These are phyloP conservation scores for Malassezia slooffiae DNA, from an alignment of 1,284 basidiomycete genomes.

Conservation along the genomic window DNA sequence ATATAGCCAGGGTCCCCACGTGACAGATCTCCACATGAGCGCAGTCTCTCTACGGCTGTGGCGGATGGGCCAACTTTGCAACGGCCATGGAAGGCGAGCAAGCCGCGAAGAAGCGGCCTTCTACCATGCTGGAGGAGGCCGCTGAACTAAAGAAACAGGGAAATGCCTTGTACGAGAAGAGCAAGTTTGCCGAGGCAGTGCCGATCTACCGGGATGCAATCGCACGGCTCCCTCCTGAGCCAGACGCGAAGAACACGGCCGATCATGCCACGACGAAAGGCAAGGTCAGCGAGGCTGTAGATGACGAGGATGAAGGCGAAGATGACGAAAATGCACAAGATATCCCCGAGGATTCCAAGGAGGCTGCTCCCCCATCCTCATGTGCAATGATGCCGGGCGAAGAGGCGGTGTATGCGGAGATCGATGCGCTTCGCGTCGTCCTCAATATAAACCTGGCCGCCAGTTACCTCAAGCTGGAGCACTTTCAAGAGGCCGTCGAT, in stretches of 20 bases:
- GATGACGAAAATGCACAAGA: neutral
- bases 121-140: constrained; percentile 3
- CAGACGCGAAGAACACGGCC: too few relatives aligned
- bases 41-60: too few relatives aligned
- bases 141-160: constrained; percentile 5
- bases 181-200: constrained; percentile 4
- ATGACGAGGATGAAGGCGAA: neutral
- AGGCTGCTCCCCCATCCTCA: too few relatives aligned
- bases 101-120: too few relatives aligned
- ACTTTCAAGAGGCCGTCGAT: constrained; percentile 57
- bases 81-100: too few relatives aligned
- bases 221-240: constrained; percentile 7
- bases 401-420: neutral
- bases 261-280: too few relatives aligned
- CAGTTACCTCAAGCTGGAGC: constrained; percentile 58
- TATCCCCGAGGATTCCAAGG: too few relatives aligned
- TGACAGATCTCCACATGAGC: too few relatives aligned
- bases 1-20: too few relatives aligned
- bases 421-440: constrained; percentile 9
- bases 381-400: too few relatives aligned
- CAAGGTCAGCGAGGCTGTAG: too few relatives aligned
- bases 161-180: constrained; percentile 4
- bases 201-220: constrained; percentile 7
- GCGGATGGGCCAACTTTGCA: too few relatives aligned
- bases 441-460: constrained; percentile 69